Percentiles rank a stretch among this genome's conserved stretches.
Conservation (phyloP, 495 filamentous ascomycete genomes). For the Penicillium fimorum region DNA sequence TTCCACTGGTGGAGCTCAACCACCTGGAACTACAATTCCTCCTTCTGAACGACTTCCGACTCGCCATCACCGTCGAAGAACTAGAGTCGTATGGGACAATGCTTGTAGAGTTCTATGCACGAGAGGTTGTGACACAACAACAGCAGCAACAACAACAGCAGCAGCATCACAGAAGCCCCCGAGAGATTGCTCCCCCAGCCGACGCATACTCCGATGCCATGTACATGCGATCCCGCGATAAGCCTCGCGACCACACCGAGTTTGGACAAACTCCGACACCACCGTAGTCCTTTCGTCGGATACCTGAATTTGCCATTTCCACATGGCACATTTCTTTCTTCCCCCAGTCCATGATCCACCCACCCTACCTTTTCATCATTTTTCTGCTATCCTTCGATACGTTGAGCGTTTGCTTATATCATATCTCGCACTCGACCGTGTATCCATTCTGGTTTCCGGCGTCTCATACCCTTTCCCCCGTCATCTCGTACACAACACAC, state of each 20-base stretch:
- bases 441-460: conserved; percentile 20
- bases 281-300: conserved; percentile 25
- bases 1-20: conserved; percentile 95
- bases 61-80: conserved; percentile 91
- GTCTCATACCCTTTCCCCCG: conserved; percentile 12
- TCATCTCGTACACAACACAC: conserved; percentile 12
- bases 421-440: conserved; percentile 8
- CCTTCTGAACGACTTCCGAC: conserved; percentile 92
- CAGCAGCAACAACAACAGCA: conserved; percentile 37
- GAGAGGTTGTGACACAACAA: conserved; percentile 79
- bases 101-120: conserved; percentile 96
- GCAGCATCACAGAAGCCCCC: conserved; percentile 25
- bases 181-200: conserved; percentile 19
- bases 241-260: conserved; percentile 29
- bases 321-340: not conserved
- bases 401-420: conserved; percentile 17
- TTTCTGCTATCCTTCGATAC: conserved; percentile 6
- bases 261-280: conserved; percentile 45
- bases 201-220: conserved; percentile 36
- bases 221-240: conserved; percentile 43
- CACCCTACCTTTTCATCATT: not conserved
- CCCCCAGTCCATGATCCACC: not conserved
- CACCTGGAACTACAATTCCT: conserved; percentile 97
- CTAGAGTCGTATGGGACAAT: conserved; percentile 97
- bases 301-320: not conserved